These are phyloP conservation scores for Plenodomus biglobosus DNA, from an alignment of 2,329 filamentous ascomycete genomes.

Conservation along the genomic window DNA sequence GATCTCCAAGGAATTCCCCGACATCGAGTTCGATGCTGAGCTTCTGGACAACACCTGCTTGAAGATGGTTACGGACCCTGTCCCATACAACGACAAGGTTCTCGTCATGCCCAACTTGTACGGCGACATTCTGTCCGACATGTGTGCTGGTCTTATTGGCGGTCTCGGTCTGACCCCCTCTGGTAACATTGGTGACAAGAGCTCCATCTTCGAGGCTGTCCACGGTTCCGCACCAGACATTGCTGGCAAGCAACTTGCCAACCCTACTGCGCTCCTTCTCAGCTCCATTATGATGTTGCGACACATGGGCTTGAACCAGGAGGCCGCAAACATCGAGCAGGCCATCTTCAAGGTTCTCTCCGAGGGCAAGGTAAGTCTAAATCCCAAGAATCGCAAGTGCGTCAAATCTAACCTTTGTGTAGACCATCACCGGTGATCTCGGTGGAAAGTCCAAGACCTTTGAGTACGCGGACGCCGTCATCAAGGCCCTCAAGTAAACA, in stretches of 20 bases:
- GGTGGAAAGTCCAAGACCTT: constrained; percentile 94
- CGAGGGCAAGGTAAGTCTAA: constrained; percentile 76
- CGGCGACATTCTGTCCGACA: constrained; percentile 98
- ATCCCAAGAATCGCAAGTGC: not conserved
- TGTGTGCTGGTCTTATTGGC: constrained; percentile 98
- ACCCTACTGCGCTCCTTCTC: constrained; percentile 94
- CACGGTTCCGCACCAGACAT: constrained; percentile 98
- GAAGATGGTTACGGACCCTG: constrained; percentile 96
- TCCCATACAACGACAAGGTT: constrained; percentile 98
- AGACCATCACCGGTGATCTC: constrained; percentile 87
- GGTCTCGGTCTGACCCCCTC: constrained; percentile 96
- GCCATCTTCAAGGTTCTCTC: constrained; percentile 94
- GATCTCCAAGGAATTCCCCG: constrained; percentile 91
- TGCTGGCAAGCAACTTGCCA: constrained; percentile 91
- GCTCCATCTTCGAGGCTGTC: constrained; percentile 99
- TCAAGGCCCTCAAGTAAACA: constrained; percentile 59
- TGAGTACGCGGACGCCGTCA: constrained; percentile 93
- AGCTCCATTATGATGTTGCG: constrained; percentile 99
- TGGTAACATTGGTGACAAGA: constrained; percentile 98
- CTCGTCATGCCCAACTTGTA: constrained; percentile 98
- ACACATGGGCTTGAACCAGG: constrained; percentile 88
- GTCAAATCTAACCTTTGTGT: constrained; percentile 17
- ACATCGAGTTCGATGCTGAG: constrained; percentile 95
- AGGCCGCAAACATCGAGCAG: constrained; percentile 86
- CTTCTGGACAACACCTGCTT: constrained; percentile 98